Base-by-base conservation (phyloP, 352 stramenopile species). In the Pythium grandisporangium region DNA sequence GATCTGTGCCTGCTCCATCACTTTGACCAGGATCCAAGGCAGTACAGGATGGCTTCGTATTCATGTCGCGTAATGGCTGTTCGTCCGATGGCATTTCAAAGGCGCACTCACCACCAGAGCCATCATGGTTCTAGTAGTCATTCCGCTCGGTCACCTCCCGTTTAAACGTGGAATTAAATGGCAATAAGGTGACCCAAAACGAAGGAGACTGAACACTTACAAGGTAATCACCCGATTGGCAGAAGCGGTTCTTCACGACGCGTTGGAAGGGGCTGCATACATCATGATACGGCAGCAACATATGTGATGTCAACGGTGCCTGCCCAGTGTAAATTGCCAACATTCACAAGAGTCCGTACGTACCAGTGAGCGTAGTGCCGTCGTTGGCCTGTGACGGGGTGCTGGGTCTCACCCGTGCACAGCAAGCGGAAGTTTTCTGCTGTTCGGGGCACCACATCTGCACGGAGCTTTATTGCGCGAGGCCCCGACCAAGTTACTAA, bases 391-490 rank as follows among this genome's bases (percentile, higher is more conserved):
- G 64, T 86, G 56, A 23, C 70, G 16, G 46, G 6, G n/a, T 64
- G 56, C 21, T 40, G 58, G 11, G 56, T 79, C 67, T 98, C 93
- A 48, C 95, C 95, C 1, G 94, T 99, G 61, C 94, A 98, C 4
- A 99, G 63, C 30, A 72, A 80, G 33, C 95, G 71, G 62, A 99
- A 98, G 66, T 98, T 98, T 64, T 99, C 95, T 11, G 86, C 94
- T 0, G 95, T 98, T 30, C 75, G 72, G 1, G 95, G 95, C 24
- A 96, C 92, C 6, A 98, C 69, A 67, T 99, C 94, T n/a, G 88
- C 84, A 33, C 86, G 76, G 5, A 98, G 70, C 71, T 85, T n/a
- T n/a, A n/a, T n/a, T n/a, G n/a, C n/a, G n/a, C n/a, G n/a, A n/a
- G n/a, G n/a, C n/a, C n/a, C n/a, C n/a, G n/a, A n/a, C n/a, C n/a